These are phyloP conservation scores for Tulasnella sp. DNA, from an alignment of 768 basidiomycete species.

Conservation along the genomic window DNA sequence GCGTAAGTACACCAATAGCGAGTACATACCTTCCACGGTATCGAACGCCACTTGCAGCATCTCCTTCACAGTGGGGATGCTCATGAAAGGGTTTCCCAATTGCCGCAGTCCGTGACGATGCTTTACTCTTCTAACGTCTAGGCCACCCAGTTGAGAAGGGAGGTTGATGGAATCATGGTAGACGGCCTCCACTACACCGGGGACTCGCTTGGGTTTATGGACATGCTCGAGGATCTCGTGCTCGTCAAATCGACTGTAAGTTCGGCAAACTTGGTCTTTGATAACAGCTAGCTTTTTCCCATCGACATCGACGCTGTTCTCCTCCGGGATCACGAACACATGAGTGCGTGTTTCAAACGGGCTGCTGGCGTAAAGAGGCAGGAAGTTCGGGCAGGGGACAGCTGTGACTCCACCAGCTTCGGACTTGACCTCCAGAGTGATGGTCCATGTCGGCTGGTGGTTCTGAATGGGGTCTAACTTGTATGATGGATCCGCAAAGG, in stretches of 20 bases:
- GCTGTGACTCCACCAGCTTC: neutral
- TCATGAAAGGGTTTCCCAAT: neutral
- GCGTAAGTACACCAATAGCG: neutral
- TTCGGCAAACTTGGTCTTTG: slow-evolving; percentile 1
- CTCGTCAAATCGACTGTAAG: neutral
- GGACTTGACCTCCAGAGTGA: neutral
- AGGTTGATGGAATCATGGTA: neutral
- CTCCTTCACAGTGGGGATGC: neutral
- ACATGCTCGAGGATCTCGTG: neutral
- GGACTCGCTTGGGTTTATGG: neutral
- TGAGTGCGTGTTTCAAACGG: neutral
- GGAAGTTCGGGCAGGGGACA: neutral
- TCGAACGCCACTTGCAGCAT: neutral
- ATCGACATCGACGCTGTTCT: neutral
- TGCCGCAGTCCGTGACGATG: neutral
- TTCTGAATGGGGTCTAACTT: neutral
- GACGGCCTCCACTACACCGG: neutral
- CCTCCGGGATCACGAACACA: neutral
- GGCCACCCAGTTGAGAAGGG: neutral
- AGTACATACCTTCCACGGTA: neutral
- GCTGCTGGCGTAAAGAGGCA: neutral
- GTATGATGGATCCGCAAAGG: neutral
- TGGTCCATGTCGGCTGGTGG: neutral
- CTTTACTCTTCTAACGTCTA: neutral
- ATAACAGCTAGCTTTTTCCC: neutral